A percentile compares a stretch with the other conserved stretches of the same genome.
phyloP scores from a whole-genome alignment of 2,329 filamentous ascomycete species.

The Fonsecaea pugnacius region DNA sequence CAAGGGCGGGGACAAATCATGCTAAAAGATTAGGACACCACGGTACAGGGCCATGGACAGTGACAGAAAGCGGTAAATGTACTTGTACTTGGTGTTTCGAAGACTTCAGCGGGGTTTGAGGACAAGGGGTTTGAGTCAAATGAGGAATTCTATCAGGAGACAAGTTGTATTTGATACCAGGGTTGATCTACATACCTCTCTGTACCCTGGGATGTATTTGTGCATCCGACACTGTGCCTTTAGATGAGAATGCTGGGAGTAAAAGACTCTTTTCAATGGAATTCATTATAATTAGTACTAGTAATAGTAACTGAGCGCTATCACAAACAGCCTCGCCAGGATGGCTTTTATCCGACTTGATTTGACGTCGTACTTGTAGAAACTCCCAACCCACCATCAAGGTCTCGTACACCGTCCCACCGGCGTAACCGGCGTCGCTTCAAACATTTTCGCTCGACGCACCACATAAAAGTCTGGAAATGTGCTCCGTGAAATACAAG shows the following conservation, averaged over 20 bases:
- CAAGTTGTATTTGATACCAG: too few relatives aligned
- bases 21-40: too few relatives aligned
- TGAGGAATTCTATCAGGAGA: too few relatives aligned
- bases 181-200: too few relatives aligned
- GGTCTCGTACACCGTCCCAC: neutral
- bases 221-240: neutral
- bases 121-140: too few relatives aligned
- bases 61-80: too few relatives aligned
- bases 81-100: too few relatives aligned
- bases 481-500: neutral
- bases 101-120: too few relatives aligned
- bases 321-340: constrained; percentile 1
- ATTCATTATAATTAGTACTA: neutral
- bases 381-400: neutral
- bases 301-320: neutral
- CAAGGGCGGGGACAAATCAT: too few relatives aligned
- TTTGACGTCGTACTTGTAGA: neutral
- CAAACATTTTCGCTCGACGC: neutral
- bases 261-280: neutral
- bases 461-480: neutral
- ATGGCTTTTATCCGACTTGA: neutral
- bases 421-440: neutral
- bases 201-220: too few relatives aligned
- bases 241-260: neutral
- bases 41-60: too few relatives aligned